Conservation (phyloP, 495 filamentous ascomycete species). For the Tuber brumale region DNA sequence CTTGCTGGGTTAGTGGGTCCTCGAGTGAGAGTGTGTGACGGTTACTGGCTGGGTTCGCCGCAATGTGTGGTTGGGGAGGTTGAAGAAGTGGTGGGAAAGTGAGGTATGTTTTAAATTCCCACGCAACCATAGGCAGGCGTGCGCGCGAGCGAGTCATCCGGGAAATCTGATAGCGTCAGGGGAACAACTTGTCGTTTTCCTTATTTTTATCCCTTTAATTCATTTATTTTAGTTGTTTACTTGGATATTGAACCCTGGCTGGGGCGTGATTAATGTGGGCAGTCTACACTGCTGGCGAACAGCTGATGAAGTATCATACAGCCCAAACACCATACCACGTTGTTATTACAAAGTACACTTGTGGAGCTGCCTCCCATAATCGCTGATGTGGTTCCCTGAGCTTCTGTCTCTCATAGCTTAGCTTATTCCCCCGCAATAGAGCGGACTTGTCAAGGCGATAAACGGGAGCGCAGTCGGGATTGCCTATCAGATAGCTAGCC, state of each 20-base stretch:
- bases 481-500: background rate
- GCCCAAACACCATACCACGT: background rate
- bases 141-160: background rate
- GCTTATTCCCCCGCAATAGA: background rate
- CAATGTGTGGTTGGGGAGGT: background rate
- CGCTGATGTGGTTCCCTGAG: background rate
- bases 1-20: background rate
- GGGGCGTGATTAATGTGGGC: background rate
- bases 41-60: background rate
- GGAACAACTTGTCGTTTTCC: background rate
- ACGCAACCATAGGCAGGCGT: background rate
- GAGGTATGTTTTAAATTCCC: background rate
- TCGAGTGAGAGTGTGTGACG: background rate
- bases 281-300: background rate
- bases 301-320: slow-evolving; percentile 1
- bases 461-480: background rate
- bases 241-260: background rate
- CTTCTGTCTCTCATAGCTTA: background rate
- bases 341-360: background rate
- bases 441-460: background rate
- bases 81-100: background rate
- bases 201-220: background rate
- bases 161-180: background rate
- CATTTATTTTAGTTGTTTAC: background rate
- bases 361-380: background rate